Percentiles rank a stretch among this genome's conserved stretches.
Evolutionary conservation across 768 basidiomycete species (phyloP).

Genomic region (Lanmaoa pseudosensibilis): DNA sequence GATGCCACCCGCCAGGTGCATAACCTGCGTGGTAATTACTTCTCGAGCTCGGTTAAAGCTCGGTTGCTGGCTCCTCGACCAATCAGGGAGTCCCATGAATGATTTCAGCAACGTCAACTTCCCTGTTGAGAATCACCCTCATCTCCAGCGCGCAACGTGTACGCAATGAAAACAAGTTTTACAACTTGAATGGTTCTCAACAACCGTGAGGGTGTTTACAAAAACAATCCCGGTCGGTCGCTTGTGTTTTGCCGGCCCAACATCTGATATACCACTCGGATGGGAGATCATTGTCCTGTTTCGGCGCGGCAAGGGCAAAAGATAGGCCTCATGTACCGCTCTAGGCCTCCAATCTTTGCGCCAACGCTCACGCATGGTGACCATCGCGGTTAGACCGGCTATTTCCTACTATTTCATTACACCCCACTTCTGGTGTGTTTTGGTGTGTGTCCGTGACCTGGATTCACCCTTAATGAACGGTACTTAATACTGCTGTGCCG

Average conservation of each 20-base stretch:
- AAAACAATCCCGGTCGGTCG: background rate
- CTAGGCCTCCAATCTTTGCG: background rate
- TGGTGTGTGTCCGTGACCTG: background rate
- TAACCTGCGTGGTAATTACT: background rate
- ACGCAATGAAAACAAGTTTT: background rate
- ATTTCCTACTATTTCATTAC: background rate
- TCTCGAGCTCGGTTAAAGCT: background rate
- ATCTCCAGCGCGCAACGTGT: background rate
- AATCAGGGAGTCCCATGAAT: background rate
- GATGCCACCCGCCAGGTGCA: background rate
- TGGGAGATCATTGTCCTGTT: background rate
- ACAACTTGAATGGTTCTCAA: background rate
- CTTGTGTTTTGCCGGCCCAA: background rate
- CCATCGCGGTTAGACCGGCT: conserved; percentile 2
- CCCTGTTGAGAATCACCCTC: background rate
- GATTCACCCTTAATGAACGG: background rate
- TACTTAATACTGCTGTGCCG: background rate
- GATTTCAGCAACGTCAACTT: background rate
- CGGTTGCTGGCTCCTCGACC: background rate
- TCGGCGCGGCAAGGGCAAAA: background rate
- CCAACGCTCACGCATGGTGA: background rate
- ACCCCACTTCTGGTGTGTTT: background rate
- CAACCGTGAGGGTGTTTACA: background rate
- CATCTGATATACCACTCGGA: background rate
- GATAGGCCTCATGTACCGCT: background rate